These are phyloP conservation scores for Phytopythium delawarense DNA, from an alignment of 352 stramenopile genomes.

Conservation along the genomic window DNA sequence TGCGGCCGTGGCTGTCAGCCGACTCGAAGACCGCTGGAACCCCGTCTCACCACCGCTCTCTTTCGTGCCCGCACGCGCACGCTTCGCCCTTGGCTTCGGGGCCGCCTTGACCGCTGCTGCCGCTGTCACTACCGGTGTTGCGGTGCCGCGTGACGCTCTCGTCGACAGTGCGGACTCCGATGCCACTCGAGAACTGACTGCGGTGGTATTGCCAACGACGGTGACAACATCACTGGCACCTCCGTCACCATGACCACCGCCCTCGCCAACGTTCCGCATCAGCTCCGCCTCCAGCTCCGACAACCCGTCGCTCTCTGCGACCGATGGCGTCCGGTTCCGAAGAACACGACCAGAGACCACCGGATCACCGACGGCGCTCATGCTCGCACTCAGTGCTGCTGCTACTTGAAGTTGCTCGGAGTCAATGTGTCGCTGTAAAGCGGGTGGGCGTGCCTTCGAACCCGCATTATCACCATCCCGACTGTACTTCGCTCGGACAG, in stretches of 20 bases:
- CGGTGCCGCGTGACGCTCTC: neutral
- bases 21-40: no score
- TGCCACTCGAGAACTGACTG: neutral
- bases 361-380: neutral
- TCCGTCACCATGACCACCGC: neutral
- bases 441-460: no score
- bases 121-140: neutral
- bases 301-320: slow-evolving; percentile 27
- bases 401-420: no score
- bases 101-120: neutral
- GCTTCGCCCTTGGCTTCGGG: neutral
- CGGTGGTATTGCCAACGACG: neutral
- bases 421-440: no score
- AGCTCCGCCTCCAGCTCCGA: slow-evolving; percentile 29
- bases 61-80: neutral
- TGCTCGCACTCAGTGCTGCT: neutral
- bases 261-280: slow-evolving; percentile 1
- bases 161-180: neutral
- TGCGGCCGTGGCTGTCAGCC: no score
- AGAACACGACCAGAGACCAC: neutral
- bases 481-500: no score
- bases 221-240: no score
- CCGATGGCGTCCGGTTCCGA: slow-evolving; percentile 6
- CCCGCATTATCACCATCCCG: no score
- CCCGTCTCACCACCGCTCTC: no score